These are phyloP conservation scores for Solanum lycopersicoides DNA, from an alignment of 257 asterid species.

Conservation along the genomic window DNA sequence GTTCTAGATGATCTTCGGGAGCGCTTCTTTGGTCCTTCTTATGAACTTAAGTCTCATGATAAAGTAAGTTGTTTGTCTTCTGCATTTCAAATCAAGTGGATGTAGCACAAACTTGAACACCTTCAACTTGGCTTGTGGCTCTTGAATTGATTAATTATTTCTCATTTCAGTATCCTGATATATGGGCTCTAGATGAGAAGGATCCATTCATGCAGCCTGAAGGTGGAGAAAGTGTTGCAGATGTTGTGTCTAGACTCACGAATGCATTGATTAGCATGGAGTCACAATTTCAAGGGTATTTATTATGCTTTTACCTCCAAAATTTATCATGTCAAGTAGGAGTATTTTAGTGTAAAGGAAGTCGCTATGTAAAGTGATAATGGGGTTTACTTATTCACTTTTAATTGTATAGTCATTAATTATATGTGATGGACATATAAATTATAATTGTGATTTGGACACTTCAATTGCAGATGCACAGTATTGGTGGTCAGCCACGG, in stretches of 20 bases:
- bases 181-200: conserved; percentile 83
- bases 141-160: not conserved
- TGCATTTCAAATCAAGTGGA: not conserved
- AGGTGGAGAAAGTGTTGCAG: conserved; percentile 98
- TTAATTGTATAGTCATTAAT: not conserved
- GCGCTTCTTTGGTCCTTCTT: conserved; percentile 71
- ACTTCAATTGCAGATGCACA: conserved; percentile 37
- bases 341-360: not conserved
- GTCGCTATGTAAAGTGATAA: not conserved
- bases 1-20: conserved; percentile 62
- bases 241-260: conserved; percentile 74
- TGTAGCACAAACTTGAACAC: not conserved
- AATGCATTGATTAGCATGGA: conserved; percentile 55
- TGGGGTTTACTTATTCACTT: not conserved
- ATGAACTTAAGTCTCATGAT: conserved; percentile 81
- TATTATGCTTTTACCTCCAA: not conserved
- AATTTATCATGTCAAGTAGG: not conserved
- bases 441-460: not conserved
- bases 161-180: conserved; percentile 54
- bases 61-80: conserved; percentile 37
- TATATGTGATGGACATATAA: not conserved
- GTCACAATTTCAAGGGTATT: conserved; percentile 60
- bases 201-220: conserved; percentile 86
- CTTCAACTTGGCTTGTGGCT: not conserved
- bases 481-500: conserved; percentile 90